Conservation (phyloP, 331 rosid genomes). For the Quercus tomentella region DNA sequence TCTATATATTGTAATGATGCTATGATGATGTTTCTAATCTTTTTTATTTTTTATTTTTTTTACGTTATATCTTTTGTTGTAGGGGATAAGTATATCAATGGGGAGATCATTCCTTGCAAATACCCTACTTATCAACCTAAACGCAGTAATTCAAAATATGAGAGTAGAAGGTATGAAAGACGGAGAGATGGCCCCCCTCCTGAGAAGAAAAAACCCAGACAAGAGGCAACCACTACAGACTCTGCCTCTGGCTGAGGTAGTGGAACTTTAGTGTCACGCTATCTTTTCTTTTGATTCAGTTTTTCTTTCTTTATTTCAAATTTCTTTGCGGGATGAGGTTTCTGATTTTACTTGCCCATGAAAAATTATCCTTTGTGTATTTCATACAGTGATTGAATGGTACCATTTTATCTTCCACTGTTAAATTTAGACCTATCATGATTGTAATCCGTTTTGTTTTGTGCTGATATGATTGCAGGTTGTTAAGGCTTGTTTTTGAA, state of each 20-base stretch:
- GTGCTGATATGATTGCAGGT: constrained; percentile 13
- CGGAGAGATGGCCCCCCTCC: constrained; percentile 55
- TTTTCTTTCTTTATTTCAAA: neutral
- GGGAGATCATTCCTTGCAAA: constrained; percentile 46
- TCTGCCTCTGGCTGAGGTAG: constrained; percentile 38
- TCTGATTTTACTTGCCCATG: neutral
- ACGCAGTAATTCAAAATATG: constrained; percentile 40
- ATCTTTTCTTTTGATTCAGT: neutral
- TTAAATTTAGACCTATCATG: neutral
- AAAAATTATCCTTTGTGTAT: neutral
- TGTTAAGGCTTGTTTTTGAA: constrained; percentile 9
- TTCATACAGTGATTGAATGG: neutral
- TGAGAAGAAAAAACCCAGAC: constrained; percentile 41
- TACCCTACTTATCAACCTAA: constrained; percentile 54
- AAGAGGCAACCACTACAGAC: constrained; percentile 39
- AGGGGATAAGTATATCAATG: constrained; percentile 52
- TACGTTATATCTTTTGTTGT: neutral
- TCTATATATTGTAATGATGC: neutral
- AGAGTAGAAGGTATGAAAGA: constrained; percentile 52
- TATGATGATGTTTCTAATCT: neutral
- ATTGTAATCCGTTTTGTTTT: neutral
- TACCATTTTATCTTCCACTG: neutral
- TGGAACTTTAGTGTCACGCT: neutral
- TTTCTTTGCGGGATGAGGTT: neutral
- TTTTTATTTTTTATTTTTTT: neutral